Conservation (phyloP, 805 yeast genomes). For the Nakazawaea anatomiae region DNA sequence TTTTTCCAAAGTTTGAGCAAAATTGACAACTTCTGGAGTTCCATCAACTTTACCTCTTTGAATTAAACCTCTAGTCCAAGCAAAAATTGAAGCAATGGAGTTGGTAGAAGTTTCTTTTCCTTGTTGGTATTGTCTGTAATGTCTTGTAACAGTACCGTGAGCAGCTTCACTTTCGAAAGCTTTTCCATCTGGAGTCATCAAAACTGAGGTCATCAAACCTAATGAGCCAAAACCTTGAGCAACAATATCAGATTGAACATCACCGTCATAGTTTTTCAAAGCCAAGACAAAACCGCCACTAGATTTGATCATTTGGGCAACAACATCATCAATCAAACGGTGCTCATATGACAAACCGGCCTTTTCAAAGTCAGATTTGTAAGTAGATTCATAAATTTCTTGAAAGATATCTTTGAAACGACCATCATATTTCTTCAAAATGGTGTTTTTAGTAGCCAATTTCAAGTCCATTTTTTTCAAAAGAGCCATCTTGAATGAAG, state of each 20-base stretch:
- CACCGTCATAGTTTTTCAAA: slow-evolving; percentile 81
- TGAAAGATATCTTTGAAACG: slow-evolving; percentile 77
- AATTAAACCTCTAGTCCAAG: slow-evolving; percentile 80
- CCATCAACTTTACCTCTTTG: slow-evolving; percentile 75
- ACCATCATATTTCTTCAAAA: slow-evolving; percentile 77
- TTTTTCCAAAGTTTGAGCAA: slow-evolving; percentile 59
- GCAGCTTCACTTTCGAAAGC: slow-evolving; percentile 86
- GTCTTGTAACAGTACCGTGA: slow-evolving; percentile 86
- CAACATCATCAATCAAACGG: slow-evolving; percentile 83
- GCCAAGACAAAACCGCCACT: slow-evolving; percentile 81
- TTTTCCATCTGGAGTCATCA: slow-evolving; percentile 80
- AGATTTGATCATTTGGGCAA: slow-evolving; percentile 82
- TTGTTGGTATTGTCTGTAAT: slow-evolving; percentile 73
- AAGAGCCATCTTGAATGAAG: slow-evolving; percentile 72
- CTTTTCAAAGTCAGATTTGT: slow-evolving; percentile 51
- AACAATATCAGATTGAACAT: slow-evolving; percentile 78
- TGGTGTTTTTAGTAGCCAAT: slow-evolving; percentile 74
- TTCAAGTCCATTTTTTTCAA: slow-evolving; percentile 57
- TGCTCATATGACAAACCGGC: slow-evolving; percentile 70
- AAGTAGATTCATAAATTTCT: slow-evolving; percentile 52
- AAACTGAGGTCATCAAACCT: slow-evolving; percentile 79
- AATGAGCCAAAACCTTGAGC: slow-evolving; percentile 85
- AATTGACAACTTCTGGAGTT: slow-evolving; percentile 64
- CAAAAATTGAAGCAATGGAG: slow-evolving; percentile 80
- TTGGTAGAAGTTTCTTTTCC: slow-evolving; percentile 82